Base-by-base conservation (phyloP, 805 yeast genomes). In the Candida verbasci region DNA sequence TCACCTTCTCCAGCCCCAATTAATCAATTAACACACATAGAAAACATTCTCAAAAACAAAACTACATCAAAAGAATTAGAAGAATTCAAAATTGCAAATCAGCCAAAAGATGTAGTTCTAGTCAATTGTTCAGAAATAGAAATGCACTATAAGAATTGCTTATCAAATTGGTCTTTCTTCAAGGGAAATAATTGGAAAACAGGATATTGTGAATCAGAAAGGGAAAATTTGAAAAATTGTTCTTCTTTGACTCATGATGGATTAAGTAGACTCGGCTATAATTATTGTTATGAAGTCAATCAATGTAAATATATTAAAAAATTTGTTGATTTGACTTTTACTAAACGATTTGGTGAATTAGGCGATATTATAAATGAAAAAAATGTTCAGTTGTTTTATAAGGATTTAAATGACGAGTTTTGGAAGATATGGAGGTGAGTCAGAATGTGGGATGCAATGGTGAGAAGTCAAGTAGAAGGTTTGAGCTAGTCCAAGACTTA, bases 111-210 rank as follows among this genome's bases (percentile, higher is more conserved):
- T 20, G 69, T 55, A 1, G 43, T 62, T 1, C 37, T 48, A 17
- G 50, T 65, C 31, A 67, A 67, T 46, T 67, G 73, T 41, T 58
- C 70, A 3, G 72, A 67, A 43, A 40, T 67, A 9, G 37, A 26
- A 21, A 15, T 7, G 4, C 17, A 24, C 20, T 33, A 25, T n/a
- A 25, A 24, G 11, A 12, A 20, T 17, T 34, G 37, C 21, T 27
- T 24, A 27, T 31, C 20, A 14, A 25, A 33, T 18, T 33, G 30
- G 30, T 25, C 36, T 9, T 23, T 33, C 17, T 25, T 33, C 18
- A 25, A 25, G 14, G n/a, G n/a, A n/a, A n/a, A n/a, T n/a, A n/a
- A 33, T 0, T 41, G 42, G 11, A 49, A 58, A 6, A 45, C 41
- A 11, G 50, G 41, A 31, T 60, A 53, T 34, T 67, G 72, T 40